phyloP scores from a whole-genome alignment of 306 rosid genomes.

The Castanopsis chinensis region DNA sequence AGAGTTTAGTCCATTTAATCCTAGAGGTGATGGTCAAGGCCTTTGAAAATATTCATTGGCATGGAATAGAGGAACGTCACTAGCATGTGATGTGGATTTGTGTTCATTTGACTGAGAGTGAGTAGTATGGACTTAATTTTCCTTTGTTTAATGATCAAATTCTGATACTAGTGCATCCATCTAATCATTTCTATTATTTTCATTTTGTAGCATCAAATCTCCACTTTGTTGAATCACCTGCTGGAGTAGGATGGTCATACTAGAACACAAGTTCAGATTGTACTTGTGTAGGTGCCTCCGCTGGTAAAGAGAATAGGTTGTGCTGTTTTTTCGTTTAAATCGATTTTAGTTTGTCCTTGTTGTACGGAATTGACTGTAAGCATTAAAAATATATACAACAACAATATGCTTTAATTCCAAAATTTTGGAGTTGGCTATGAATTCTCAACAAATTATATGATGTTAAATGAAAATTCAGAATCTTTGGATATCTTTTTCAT shows the following conservation, averaged over 20 bases:
- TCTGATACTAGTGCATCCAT: constrained; percentile 1
- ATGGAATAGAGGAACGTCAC: constrained; percentile 71
- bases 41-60: constrained; percentile 62
- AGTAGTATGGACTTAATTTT: neutral
- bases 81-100: neutral
- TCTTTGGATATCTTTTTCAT: no score
- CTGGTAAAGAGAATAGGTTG: constrained; percentile 48
- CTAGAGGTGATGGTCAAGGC: constrained; percentile 68
- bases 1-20: constrained; percentile 87
- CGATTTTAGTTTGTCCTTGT: neutral
- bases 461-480: no score
- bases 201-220: constrained; percentile 65
- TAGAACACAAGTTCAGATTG: constrained; percentile 80
- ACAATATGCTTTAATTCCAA: neutral
- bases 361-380: neutral
- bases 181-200: neutral
- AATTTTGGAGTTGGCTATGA: neutral
- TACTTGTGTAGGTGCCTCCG: constrained; percentile 57
- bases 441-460: no score
- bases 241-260: constrained; percentile 97
- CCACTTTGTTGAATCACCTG: constrained; percentile 88
- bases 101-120: neutral
- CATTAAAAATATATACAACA: neutral
- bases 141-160: neutral
- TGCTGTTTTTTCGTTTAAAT: neutral